Conservation (phyloP, 2,329 filamentous ascomycete species). For the Fusarium agapanthi region DNA sequence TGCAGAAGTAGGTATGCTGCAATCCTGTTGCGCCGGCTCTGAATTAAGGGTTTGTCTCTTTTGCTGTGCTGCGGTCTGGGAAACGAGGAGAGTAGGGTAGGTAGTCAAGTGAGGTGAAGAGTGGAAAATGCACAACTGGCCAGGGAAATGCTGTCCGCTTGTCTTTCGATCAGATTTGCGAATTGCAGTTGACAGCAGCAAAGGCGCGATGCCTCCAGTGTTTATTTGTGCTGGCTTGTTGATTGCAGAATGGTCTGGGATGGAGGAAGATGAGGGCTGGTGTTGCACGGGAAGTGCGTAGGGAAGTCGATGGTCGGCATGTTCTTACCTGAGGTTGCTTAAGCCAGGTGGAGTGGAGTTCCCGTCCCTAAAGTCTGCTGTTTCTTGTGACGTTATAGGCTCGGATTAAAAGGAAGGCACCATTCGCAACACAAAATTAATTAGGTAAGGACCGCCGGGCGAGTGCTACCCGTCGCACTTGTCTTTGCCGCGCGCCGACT, state of each 20-base stretch:
- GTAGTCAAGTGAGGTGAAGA: constrained; percentile 6
- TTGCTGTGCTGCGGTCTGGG: constrained; percentile 29
- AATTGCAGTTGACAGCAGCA: constrained; percentile 15
- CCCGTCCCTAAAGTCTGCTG: constrained; percentile 20
- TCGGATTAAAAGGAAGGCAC: constrained; percentile 18
- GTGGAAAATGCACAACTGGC: constrained; percentile 1
- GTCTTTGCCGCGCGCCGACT: constrained; percentile 10
- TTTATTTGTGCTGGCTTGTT: constrained; percentile 19
- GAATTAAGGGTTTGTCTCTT: constrained; percentile 24
- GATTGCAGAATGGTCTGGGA: constrained; percentile 3
- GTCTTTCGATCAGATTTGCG: constrained; percentile 9
- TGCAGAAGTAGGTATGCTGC: constrained; percentile 25
- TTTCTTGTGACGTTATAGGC: constrained; percentile 36
- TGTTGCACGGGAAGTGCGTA: constrained; percentile 12
- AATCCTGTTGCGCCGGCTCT: constrained; percentile 29
- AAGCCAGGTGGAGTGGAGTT: constrained; percentile 24
- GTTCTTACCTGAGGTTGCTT: constrained; percentile 17
- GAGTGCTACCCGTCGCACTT: constrained; percentile 15
- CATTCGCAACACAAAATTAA: constrained; percentile 3
- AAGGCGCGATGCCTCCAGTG: constrained; percentile 6
- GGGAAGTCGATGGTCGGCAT: background rate
- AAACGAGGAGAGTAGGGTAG: constrained; percentile 25
- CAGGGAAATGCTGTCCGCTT: constrained; percentile 17
- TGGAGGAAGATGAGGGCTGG: constrained; percentile 17
- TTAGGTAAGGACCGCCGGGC: constrained; percentile 19